Percentiles rank a stretch among this genome's conserved stretches.
These are phyloP conservation scores for Lojkania enalia DNA, from an alignment of 2,329 filamentous ascomycete species.

Conservation along the genomic window DNA sequence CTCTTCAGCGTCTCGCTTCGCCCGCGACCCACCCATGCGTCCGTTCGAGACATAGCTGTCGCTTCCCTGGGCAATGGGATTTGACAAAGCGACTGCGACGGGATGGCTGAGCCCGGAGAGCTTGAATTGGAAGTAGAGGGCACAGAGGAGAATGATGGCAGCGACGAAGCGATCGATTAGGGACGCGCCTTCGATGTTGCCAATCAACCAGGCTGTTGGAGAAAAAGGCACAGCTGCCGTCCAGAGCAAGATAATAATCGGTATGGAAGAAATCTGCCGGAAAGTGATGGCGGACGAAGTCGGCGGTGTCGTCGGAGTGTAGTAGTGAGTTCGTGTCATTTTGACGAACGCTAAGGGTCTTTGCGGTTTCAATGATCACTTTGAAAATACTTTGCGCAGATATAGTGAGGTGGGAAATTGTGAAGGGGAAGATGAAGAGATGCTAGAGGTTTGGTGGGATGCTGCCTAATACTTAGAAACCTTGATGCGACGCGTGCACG, in stretches of 20 bases:
- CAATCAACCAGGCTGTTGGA: conserved; percentile 11
- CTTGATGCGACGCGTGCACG: no score
- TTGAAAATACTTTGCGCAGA: no score
- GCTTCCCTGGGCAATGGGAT: not conserved
- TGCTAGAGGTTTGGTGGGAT: no score
- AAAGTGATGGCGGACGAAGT: not conserved
- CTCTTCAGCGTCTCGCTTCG: no score
- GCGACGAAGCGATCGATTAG: conserved; percentile 16
- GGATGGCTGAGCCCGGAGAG: conserved; percentile 1
- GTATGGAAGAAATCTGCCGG: conserved; percentile 10
- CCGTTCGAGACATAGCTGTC: conserved; percentile 4
- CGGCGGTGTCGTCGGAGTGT: not conserved
- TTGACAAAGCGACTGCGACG: conserved; percentile 5
- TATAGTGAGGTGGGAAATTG: no score
- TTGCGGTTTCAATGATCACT: no score
- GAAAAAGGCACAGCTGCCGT: conserved; percentile 15
- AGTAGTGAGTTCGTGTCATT: no score
- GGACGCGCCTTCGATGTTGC: conserved; percentile 10
- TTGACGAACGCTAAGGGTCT: no score
- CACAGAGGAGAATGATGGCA: conserved; percentile 10
- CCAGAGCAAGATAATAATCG: conserved; percentile 9
- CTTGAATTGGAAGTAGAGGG: conserved; percentile 15
- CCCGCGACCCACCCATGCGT: not conserved
- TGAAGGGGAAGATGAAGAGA: no score
- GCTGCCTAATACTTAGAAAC: no score